Base-by-base conservation (phyloP, 1,139 yeast species). In the Pichia norvegensis region DNA sequence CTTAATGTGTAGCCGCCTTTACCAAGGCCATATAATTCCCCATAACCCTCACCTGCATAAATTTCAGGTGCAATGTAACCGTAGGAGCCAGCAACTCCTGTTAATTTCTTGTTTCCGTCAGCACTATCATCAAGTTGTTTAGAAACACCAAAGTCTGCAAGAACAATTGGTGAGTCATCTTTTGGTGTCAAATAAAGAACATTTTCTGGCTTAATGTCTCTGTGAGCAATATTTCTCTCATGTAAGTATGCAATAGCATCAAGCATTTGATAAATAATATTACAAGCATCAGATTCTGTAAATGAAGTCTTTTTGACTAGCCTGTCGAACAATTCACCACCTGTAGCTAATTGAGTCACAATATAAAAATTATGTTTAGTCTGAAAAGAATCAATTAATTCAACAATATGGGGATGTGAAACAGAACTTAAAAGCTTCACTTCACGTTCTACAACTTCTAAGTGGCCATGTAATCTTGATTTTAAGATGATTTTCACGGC, bases 151-250 rank as follows among this genome's bases (percentile, higher is more conserved):
- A 76, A 76, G 59, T 76, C 81, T 0, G 81, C 81, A 56, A 76
- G 64, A 1, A 75, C 81, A 13, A 76, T 67, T 46, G 73, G 72
- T 7, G 95, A 81, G 48, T 68, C 63, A 9, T 64, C 66, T 3
- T 60, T 70, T 0, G 63, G 59, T 14, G 69, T 64, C 44, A 76
- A 59, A 56, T 76, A 76, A 43, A 76, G 64, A 21, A 76, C 74
- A 59, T 76, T 76, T 53, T 76, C 97, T 0, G 97, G 97, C 64
- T 90, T 90, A 56, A 90, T 84, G 59, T 90, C 97, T 43, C 97
- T 73, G 60, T 90, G 97, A 2, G 85, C 94, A 45, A 90, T 85
- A 4, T 95, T 95, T 53, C 79, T 76, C 29, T 74, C 72, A 62
- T 90, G 97, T 43, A 90, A 67, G 62, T 88, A 94, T 51, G 74